Base-by-base conservation (phyloP, 176 grass and related monocot genomes). In the Avena atlantica region DNA sequence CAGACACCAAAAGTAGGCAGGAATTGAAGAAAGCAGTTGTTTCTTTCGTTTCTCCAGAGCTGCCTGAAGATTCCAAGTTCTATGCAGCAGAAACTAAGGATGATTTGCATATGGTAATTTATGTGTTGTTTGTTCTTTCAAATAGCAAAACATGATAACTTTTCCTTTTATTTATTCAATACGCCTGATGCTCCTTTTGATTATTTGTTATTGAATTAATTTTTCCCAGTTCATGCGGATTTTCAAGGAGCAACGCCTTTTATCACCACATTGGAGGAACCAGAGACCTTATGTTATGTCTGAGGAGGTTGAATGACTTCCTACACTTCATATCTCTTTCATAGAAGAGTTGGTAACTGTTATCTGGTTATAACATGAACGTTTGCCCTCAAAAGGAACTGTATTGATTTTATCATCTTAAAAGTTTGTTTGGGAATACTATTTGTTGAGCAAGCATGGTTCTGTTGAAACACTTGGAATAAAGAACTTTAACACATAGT, bases 241-340 rank as follows among this genome's bases (percentile, higher is more conserved):
- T 88, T 93, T 98, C 87, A 98, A 94, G 92, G 96, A 98, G 90
- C 96, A 98, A 74, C 86, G 80, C 62, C 92, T 92, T 90, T 96
- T 90, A 69, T 85, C 76, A 74, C 96, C 96, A 68, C 92, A 98
- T 91, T 98, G 96, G 96, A 94, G 93, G 91, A 96, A 36, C 76
- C 96, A 98, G 73, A 92, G 96, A 64, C 80, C 96, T 65, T 98
- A 98, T 90, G 58, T 98, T 93, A 93, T 96, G 89, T 98, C 96
- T 74, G 91, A 95, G 60, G 83, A 96, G 96, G 93, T 94, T 85
- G 60, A 62, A 42, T 80, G 60, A 76, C 49, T 80, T 85, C 5
- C 29, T 74, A 69, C 21, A 61, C 77, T 76, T 17, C 8, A 20
- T 76, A 34, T 74, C 77, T 29, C 45, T 84, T 74, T 78, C 29